phyloP scores from a whole-genome alignment of 495 filamentous ascomycete genomes.

The Hyaloscypha bicolor region DNA sequence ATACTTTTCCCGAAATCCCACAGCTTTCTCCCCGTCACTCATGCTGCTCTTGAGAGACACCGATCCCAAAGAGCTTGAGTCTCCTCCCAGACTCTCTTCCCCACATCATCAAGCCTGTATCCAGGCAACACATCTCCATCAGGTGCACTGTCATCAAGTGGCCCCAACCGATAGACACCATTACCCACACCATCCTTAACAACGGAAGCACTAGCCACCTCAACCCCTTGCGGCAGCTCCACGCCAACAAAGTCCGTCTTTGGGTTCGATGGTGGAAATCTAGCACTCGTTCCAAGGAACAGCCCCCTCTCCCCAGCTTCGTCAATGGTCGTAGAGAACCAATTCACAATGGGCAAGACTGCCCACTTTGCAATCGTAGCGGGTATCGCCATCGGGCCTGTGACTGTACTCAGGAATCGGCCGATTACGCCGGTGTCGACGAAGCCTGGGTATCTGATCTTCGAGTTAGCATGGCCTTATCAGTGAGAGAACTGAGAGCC shows the following conservation, averaged over 20 bases:
- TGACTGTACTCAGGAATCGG: conserved; percentile 17
- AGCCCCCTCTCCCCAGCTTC: conserved; percentile 33
- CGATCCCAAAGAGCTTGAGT: conserved; percentile 27
- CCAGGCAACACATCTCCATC: conserved; percentile 12
- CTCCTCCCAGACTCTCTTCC: conserved; percentile 27
- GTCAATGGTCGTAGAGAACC: conserved; percentile 23
- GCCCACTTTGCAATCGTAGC: conserved; percentile 19
- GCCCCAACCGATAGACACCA: conserved; percentile 29
- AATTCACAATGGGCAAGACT: conserved; percentile 26
- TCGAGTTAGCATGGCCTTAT: too few relatives aligned
- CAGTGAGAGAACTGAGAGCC: too few relatives aligned
- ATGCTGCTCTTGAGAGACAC: conserved; percentile 16
- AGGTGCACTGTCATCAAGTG: conserved; percentile 18
- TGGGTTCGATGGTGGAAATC: conserved; percentile 25
- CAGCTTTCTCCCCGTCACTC: not conserved
- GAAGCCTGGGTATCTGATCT: conserved; percentile 38
- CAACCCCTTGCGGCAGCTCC: conserved; percentile 18
- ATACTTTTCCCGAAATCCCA: not conserved
- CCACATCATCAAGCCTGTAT: conserved; percentile 18
- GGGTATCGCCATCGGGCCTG: conserved; percentile 21
- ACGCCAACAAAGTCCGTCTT: conserved; percentile 13
- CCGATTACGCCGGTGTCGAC: conserved; percentile 36
- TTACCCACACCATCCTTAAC: conserved; percentile 26
- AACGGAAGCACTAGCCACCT: conserved; percentile 15
- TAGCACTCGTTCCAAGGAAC: conserved; percentile 30